These are phyloP conservation scores for Gorgonomyces haynaldii DNA, from an alignment of 192 early-diverging fungal genomes.

Conservation along the genomic window DNA sequence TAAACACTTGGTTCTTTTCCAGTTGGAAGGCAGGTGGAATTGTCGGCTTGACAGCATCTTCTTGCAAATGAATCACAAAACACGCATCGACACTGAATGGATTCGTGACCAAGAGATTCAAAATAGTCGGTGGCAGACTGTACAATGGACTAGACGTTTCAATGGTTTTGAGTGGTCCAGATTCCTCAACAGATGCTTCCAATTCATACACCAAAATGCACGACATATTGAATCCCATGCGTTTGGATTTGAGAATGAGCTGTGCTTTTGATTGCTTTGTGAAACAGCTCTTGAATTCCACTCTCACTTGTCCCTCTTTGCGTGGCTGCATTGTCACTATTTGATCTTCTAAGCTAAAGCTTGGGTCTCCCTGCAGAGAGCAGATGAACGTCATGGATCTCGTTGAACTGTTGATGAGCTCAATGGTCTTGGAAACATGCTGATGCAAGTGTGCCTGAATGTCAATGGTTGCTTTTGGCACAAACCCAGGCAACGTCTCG, in stretches of 20 bases:
- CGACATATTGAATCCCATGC: conserved; percentile 27
- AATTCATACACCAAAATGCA: conserved; percentile 32
- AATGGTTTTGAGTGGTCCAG: conserved; percentile 14
- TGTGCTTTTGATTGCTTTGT: conserved; percentile 11
- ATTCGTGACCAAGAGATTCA: conserved; percentile 24
- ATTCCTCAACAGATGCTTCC: conserved; percentile 13
- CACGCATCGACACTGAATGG: conserved; percentile 20
- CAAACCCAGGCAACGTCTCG: conserved; percentile 35
- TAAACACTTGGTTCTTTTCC: conserved; percentile 10
- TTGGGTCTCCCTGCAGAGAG: conserved; percentile 15
- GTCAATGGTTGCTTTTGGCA: conserved; percentile 23
- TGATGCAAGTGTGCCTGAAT: conserved; percentile 34
- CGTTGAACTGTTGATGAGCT: conserved; percentile 26
- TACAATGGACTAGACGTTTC: conserved; percentile 27
- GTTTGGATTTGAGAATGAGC: conserved; percentile 23
- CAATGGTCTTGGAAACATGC: conserved; percentile 19
- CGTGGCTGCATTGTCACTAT: conserved; percentile 8
- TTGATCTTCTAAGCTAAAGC: conserved; percentile 10
- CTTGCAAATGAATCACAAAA: conserved; percentile 22
- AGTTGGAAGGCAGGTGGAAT: no score
- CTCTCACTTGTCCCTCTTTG: conserved; percentile 6
- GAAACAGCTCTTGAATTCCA: conserved; percentile 33
- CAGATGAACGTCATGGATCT: conserved; percentile 19
- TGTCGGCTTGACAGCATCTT: conserved; percentile 16
- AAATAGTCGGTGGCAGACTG: conserved; percentile 18